phyloP scores from a whole-genome alignment of 192 early-diverging fungal genomes.

The Anaeromyces robustus region DNA sequence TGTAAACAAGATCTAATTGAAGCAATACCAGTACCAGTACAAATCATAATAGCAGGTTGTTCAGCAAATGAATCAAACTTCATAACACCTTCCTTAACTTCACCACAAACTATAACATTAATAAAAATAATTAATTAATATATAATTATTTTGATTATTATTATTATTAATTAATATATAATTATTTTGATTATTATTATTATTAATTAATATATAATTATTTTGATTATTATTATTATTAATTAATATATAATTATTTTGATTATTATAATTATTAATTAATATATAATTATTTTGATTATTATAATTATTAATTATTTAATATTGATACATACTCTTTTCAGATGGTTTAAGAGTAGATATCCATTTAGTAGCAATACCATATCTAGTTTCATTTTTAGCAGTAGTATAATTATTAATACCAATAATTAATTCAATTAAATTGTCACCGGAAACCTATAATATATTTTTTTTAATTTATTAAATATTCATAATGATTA shows the following conservation, averaged over 20 bases:
- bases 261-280: too few species aligned
- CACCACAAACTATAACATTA: not conserved
- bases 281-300: too few species aligned
- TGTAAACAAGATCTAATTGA: slow-evolving; percentile 72
- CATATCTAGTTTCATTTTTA: not conserved
- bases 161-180: too few species aligned
- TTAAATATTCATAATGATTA: too few species aligned
- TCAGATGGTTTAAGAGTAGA: not conserved
- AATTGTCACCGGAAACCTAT: not conserved
- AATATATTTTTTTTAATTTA: too few species aligned
- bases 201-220: too few species aligned
- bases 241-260: too few species aligned
- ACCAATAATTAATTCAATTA: not conserved
- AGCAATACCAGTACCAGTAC: slow-evolving; percentile 68
- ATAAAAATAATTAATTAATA: too few species aligned
- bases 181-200: too few species aligned
- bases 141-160: too few species aligned
- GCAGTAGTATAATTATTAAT: not conserved
- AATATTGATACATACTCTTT: not conserved
- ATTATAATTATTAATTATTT: too few species aligned
- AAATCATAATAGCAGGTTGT: not conserved
- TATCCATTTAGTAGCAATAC: not conserved
- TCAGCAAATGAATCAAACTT: not conserved
- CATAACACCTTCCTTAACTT: not conserved
- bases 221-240: too few species aligned